Conservation (phyloP, 306 rosid genomes). For the Trifolium subterraneum region DNA sequence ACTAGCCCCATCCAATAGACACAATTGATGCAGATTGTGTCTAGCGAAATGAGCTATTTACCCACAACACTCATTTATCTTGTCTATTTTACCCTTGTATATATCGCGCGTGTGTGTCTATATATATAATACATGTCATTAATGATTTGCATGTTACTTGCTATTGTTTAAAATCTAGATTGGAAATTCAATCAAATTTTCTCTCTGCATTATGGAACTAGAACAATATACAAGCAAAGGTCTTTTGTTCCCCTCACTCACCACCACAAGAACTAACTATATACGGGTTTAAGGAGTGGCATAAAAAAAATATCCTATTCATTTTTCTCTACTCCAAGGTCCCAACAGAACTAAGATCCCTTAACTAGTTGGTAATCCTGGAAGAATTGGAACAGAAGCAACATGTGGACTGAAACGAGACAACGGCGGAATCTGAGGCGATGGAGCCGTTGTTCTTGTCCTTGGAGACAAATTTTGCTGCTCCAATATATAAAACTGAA, state of each 20-base stretch:
- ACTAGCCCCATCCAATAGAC: not conserved
- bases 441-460: conserved; percentile 36
- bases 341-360: conserved; percentile 19
- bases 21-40: not conserved
- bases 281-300: conserved; percentile 19
- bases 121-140: conserved; percentile 23
- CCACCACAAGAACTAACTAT: conserved; percentile 40
- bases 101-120: conserved; percentile 1
- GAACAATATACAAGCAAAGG: conserved; percentile 34
- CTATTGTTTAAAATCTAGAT: conserved; percentile 34
- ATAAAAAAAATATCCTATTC: conserved; percentile 32
- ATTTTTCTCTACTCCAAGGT: conserved; percentile 29
- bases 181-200: conserved; percentile 19
- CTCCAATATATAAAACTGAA: conserved; percentile 67
- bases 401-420: conserved; percentile 52
- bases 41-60: not conserved
- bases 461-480: conserved; percentile 80
- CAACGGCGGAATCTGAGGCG: conserved; percentile 23
- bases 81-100: not conserved
- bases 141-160: conserved; percentile 35
- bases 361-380: not conserved
- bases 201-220: conserved; percentile 32
- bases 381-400: conserved; percentile 36
- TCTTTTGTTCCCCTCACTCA: conserved; percentile 39
- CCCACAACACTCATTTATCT: not conserved